Conservation (phyloP, 2,329 filamentous ascomycete species). For the Didymella lethalis region DNA sequence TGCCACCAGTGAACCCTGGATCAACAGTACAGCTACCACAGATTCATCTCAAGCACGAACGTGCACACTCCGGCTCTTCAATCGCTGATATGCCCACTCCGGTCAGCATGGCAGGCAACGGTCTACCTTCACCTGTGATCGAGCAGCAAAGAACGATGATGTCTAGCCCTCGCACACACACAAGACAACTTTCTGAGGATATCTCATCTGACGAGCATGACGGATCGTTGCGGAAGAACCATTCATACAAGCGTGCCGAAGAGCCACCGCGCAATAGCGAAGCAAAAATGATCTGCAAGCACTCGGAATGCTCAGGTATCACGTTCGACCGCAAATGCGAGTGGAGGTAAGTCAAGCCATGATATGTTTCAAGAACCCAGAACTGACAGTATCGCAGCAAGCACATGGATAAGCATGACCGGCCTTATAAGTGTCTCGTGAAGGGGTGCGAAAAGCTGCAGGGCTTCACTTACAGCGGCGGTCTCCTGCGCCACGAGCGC, state of each 20-base stretch:
- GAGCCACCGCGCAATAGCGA: constrained; percentile 70
- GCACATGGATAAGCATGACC: constrained; percentile 98
- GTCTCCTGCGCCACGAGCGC: constrained; percentile 85
- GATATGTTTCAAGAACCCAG: background rate
- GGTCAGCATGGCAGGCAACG: constrained; percentile 42
- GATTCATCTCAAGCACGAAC: constrained; percentile 37
- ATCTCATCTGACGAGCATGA: constrained; percentile 40
- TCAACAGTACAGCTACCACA: constrained; percentile 35
- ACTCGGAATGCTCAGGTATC: constrained; percentile 70
- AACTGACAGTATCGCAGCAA: constrained; percentile 65
- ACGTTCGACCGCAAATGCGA: constrained; percentile 86
- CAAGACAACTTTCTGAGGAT: constrained; percentile 38
- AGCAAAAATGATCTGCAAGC: constrained; percentile 79
- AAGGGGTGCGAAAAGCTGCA: constrained; percentile 89
- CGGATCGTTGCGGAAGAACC: constrained; percentile 46
- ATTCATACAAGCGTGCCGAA: constrained; percentile 51
- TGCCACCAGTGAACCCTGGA: constrained; percentile 28
- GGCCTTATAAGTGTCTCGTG: constrained; percentile 85
- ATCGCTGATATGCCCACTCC: constrained; percentile 47
- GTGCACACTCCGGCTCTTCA: constrained; percentile 42
- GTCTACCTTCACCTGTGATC: constrained; percentile 39
- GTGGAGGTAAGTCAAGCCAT: constrained; percentile 77
- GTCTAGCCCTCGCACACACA: constrained; percentile 34
- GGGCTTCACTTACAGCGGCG: constrained; percentile 94
- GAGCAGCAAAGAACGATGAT: constrained; percentile 32